Evolutionary conservation across 1,284 basidiomycete genomes (phyloP).

Genomic region (Rhodotorula sp.): DNA sequence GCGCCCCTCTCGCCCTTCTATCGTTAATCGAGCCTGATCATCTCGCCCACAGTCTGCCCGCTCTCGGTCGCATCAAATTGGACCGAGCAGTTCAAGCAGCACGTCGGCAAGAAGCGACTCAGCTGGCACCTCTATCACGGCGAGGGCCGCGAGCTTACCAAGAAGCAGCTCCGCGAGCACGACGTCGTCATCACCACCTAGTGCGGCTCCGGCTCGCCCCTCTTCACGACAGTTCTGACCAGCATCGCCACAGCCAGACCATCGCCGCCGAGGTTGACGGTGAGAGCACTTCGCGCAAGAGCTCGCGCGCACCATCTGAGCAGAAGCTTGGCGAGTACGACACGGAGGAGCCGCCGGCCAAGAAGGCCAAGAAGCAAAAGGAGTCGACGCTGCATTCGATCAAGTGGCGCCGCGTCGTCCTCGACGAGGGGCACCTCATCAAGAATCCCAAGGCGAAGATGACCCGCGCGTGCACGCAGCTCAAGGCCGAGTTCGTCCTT

Average conservation of each 20-base stretch:
- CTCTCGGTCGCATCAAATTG: conserved; percentile 86
- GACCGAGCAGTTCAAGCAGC: conserved; percentile 72
- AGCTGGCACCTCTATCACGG: conserved; percentile 65
- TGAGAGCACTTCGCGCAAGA: conserved; percentile 39
- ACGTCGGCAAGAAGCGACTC: conserved; percentile 39
- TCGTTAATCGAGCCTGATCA: background rate
- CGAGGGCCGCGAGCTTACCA: conserved; percentile 60
- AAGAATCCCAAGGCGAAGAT: conserved; percentile 83
- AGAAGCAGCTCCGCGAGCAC: conserved; percentile 64
- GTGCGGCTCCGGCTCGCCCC: conserved; percentile 59
- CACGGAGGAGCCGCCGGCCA: conserved; percentile 1
- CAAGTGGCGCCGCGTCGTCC: conserved; percentile 80
- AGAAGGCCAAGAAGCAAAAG: conserved; percentile 54
- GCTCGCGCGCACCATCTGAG: background rate
- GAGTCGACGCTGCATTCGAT: conserved; percentile 65
- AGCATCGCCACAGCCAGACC: conserved; percentile 26
- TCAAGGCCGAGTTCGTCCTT: conserved; percentile 62
- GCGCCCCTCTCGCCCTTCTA: conserved; percentile 33
- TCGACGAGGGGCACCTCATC: conserved; percentile 85
- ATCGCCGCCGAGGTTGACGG: conserved; percentile 35
- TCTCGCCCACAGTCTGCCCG: conserved; percentile 67
- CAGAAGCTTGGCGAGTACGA: conserved; percentile 8
- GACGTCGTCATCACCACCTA: conserved; percentile 91
- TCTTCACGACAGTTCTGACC: background rate
- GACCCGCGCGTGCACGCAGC: conserved; percentile 67